phyloP scores from a whole-genome alignment of 345 rosid genomes.

The Noccaea caerulescens region DNA sequence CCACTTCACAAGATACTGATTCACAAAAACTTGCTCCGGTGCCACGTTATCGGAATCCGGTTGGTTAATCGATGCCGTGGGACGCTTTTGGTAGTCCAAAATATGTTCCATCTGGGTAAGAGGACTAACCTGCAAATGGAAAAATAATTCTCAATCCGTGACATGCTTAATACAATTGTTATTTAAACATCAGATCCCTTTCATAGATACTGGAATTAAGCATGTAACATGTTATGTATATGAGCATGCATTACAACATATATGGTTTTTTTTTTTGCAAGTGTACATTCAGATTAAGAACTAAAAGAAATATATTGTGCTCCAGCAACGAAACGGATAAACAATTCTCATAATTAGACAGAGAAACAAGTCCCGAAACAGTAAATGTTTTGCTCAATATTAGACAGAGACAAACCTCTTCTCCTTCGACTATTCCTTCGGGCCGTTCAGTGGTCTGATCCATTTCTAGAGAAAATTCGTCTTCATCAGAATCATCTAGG shows the following conservation, averaged over 20 bases:
- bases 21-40: slow-evolving; percentile 62
- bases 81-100: slow-evolving; percentile 81
- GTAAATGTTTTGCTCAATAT: slow-evolving; percentile 23
- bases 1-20: slow-evolving; percentile 94
- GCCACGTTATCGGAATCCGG: slow-evolving; percentile 58
- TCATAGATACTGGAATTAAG: too few relatives aligned
- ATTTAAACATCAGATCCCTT: too few relatives aligned
- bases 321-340: background rate
- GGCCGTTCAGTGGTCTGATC: slow-evolving; percentile 50
- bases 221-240: too few relatives aligned
- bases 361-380: background rate
- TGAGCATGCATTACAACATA: too few relatives aligned
- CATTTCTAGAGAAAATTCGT: slow-evolving; percentile 52
- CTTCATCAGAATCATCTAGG: slow-evolving; percentile 69
- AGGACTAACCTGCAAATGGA: slow-evolving; percentile 70
- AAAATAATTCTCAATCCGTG: slow-evolving; percentile 29
- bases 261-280: too few relatives aligned
- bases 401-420: slow-evolving; percentile 57
- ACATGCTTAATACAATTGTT: background rate
- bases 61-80: slow-evolving; percentile 54
- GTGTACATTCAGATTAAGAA: background rate
- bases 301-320: background rate
- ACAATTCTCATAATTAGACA: background rate
- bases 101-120: slow-evolving; percentile 71
- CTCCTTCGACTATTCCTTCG: slow-evolving; percentile 57